Conservation (phyloP, 225 moss, liverwort and hornwort genomes). For the Marchantia polymorpha region DNA sequence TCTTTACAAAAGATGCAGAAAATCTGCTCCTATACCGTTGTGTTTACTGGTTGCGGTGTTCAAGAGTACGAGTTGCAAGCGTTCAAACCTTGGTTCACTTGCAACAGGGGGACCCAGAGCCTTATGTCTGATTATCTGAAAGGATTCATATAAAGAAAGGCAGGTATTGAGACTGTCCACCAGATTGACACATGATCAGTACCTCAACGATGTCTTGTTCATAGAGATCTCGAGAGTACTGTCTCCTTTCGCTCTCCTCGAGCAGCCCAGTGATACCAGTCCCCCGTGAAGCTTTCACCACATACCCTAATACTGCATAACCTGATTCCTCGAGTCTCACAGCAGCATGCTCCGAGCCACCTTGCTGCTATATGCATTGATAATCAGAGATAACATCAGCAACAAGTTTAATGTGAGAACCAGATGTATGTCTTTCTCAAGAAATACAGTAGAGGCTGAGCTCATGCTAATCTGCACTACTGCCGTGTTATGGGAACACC, state of each 20-base stretch:
- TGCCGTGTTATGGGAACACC: no score
- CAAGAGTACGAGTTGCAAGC: not conserved
- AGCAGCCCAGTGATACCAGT: constrained; percentile 56
- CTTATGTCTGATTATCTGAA: no score
- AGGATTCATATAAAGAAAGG: not conserved
- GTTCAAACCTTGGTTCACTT: not conserved
- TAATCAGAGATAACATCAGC: not conserved
- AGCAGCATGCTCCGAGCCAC: constrained; percentile 66
- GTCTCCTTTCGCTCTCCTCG: constrained; percentile 68
- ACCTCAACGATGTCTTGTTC: constrained; percentile 85
- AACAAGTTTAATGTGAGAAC: not conserved
- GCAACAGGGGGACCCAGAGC: not conserved
- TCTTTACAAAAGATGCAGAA: not conserved
- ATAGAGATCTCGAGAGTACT: constrained; percentile 67
- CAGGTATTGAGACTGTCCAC: not conserved
- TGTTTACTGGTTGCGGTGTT: not conserved
- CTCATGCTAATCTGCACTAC: not conserved
- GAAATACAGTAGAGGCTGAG: not conserved
- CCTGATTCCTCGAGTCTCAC: constrained; percentile 79
- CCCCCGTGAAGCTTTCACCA: constrained; percentile 53
- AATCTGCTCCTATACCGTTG: not conserved
- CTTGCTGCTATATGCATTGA: constrained; percentile 34
- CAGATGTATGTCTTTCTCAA: not conserved
- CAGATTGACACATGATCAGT: not conserved
- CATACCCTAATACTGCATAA: constrained; percentile 68